A percentile compares a stretch with the other conserved stretches of the same genome.
Evolutionary conservation across 164 flowering plant species (phyloP).

Genomic region (Sextonia rubra): DNA sequence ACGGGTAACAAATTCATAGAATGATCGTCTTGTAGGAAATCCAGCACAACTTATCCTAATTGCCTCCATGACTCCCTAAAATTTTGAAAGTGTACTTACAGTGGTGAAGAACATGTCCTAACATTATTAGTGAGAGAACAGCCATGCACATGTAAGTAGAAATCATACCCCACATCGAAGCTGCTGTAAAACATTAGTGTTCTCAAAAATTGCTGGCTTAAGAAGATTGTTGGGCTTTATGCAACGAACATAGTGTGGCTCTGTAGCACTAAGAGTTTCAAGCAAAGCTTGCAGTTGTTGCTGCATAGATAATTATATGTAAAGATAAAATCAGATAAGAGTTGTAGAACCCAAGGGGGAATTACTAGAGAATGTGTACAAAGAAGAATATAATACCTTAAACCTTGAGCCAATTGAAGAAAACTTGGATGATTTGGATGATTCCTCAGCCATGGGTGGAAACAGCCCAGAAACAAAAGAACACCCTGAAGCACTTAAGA

Average conservation of each 20-base stretch:
- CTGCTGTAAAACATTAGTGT: slow-evolving; percentile 77
- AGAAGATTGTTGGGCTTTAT: slow-evolving; percentile 96
- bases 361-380: background rate
- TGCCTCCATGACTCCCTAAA: slow-evolving; percentile 95
- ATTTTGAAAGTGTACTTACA: background rate
- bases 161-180: slow-evolving; percentile 88
- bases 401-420: slow-evolving; percentile 95
- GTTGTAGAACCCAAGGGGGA: background rate
- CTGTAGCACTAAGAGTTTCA: slow-evolving; percentile 82
- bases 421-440: slow-evolving; percentile 86
- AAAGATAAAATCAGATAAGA: slow-evolving; percentile 1
- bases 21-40: slow-evolving; percentile 78
- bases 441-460: slow-evolving; percentile 70
- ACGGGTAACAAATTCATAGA: slow-evolving; percentile 75
- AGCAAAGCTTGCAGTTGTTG: slow-evolving; percentile 90
- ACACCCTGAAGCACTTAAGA: slow-evolving; percentile 75
- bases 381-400: slow-evolving; percentile 46
- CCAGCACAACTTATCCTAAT: slow-evolving; percentile 96
- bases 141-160: too few species aligned
- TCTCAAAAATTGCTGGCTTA: slow-evolving; percentile 91
- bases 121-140: background rate
- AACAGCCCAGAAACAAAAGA: slow-evolving; percentile 79
- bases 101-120: background rate
- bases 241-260: slow-evolving; percentile 97
- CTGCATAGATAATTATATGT: slow-evolving; percentile 33